These are phyloP conservation scores for Lunasporangiospora selenospora DNA, from an alignment of 192 early-diverging fungal genomes.

Conservation along the genomic window DNA sequence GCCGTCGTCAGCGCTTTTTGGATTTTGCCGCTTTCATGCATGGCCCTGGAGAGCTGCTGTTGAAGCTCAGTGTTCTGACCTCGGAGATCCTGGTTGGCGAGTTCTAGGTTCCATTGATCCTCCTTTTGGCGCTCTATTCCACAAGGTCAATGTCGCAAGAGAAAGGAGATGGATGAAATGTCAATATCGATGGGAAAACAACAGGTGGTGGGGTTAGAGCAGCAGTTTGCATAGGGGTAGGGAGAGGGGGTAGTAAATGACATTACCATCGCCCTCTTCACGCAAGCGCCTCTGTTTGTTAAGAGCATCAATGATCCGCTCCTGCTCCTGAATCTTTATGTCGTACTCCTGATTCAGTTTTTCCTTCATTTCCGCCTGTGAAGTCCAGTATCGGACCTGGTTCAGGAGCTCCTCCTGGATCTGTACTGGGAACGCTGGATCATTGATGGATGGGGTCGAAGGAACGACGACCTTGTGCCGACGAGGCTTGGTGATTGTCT, in stretches of 20 bases:
- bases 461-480: conserved; percentile 40
- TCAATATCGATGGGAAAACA: background rate
- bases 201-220: background rate
- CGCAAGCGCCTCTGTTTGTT: conserved; percentile 57
- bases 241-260: too few relatives aligned
- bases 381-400: conserved; percentile 49
- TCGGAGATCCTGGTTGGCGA: conserved; percentile 57
- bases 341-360: conserved; percentile 55
- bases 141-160: background rate
- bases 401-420: conserved; percentile 45
- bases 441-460: conserved; percentile 26
- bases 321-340: conserved; percentile 57
- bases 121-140: conserved; percentile 58
- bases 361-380: conserved; percentile 48
- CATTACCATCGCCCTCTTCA: conserved; percentile 67
- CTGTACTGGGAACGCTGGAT: conserved; percentile 38
- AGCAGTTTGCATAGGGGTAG: background rate
- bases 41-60: conserved; percentile 50
- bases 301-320: conserved; percentile 56
- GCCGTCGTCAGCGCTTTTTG: conserved; percentile 56
- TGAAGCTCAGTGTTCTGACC: conserved; percentile 50
- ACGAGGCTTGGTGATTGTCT: conserved; percentile 43
- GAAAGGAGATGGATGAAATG: background rate
- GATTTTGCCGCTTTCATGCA: conserved; percentile 64
- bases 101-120: conserved; percentile 60